A percentile compares a stretch with the other conserved stretches of the same genome.
Conservation (phyloP, 2,329 filamentous ascomycete genomes). For the Aureobasidium melanogenum region DNA sequence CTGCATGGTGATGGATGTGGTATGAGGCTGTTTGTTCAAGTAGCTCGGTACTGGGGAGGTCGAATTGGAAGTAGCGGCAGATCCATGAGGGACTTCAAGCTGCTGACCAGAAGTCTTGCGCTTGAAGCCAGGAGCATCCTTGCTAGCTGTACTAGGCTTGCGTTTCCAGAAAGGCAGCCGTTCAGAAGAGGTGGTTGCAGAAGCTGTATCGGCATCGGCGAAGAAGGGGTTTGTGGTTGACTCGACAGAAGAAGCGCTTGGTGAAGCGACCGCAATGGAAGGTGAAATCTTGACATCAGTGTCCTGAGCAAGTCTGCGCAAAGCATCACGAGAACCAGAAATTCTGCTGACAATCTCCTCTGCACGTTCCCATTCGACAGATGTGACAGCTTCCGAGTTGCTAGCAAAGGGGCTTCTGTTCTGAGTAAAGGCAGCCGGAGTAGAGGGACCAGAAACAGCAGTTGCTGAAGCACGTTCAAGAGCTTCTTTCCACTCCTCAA, state of each 20-base stretch:
- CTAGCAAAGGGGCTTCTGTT: not conserved
- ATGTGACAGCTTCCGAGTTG: not conserved
- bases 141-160: conserved; percentile 54
- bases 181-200: conserved; percentile 32
- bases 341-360: conserved; percentile 79
- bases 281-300: conserved; percentile 56
- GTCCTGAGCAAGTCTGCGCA: conserved; percentile 77
- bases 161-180: conserved; percentile 86
- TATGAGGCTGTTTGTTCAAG: conserved; percentile 23
- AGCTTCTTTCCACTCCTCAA: conserved; percentile 76
- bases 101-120: conserved; percentile 44
- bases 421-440: not conserved
- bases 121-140: conserved; percentile 34
- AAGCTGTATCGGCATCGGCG: conserved; percentile 21
- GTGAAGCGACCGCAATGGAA: conserved; percentile 24
- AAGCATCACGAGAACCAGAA: conserved; percentile 78
- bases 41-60: conserved; percentile 27
- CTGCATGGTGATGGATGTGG: conserved; percentile 26
- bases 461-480: conserved; percentile 65
- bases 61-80: conserved; percentile 20
- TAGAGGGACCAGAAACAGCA: conserved; percentile 15
- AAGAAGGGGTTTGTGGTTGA: conserved; percentile 22
- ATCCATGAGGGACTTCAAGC: conserved; percentile 39
- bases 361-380: conserved; percentile 70
- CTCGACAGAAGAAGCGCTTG: conserved; percentile 16